These are phyloP conservation scores for Phanerochaete sordida DNA, from an alignment of 768 basidiomycete genomes.

Conservation along the genomic window DNA sequence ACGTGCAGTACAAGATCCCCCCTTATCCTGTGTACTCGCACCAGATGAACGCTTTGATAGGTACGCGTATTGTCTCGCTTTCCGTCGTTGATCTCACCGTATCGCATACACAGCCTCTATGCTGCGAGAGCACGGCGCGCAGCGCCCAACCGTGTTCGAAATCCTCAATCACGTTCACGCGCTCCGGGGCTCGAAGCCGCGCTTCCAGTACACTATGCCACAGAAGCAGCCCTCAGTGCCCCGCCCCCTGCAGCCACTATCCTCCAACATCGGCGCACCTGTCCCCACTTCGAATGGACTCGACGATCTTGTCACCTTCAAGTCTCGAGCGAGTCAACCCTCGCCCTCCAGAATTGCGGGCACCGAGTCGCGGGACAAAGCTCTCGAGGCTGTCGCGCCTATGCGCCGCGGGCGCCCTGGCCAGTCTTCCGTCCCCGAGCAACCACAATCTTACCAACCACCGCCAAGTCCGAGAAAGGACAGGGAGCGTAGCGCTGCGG, in stretches of 20 bases:
- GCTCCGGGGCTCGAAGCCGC: slow-evolving; percentile 83
- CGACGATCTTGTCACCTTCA: slow-evolving; percentile 38
- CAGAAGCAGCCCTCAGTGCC: slow-evolving; percentile 46
- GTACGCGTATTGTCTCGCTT: slow-evolving; percentile 39
- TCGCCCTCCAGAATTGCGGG: slow-evolving; percentile 44
- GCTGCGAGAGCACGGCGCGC: slow-evolving; percentile 86
- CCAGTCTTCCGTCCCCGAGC: slow-evolving; percentile 5
- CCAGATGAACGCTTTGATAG: slow-evolving; percentile 79
- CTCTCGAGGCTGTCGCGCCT: slow-evolving; percentile 75
- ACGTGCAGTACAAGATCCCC: slow-evolving; percentile 92
- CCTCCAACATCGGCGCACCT: slow-evolving; percentile 18
- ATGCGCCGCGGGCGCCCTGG: slow-evolving; percentile 70
- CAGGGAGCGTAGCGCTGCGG: slow-evolving; percentile 6
- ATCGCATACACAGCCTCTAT: slow-evolving; percentile 61
- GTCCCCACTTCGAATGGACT: slow-evolving; percentile 20
- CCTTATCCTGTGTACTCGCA: slow-evolving; percentile 84
- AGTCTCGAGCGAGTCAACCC: slow-evolving; percentile 21
- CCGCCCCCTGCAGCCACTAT: slow-evolving; percentile 26
- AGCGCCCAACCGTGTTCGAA: slow-evolving; percentile 87
- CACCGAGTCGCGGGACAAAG: slow-evolving; percentile 70
- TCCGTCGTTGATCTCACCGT: not conserved
- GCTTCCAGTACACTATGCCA: slow-evolving; percentile 64
- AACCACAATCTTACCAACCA: slow-evolving; percentile 11
- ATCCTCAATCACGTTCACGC: slow-evolving; percentile 79
- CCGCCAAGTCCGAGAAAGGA: slow-evolving; percentile 26